Conservation (phyloP, 225 moss, liverwort and hornwort species). For the Physcomitrellopsis africana region DNA sequence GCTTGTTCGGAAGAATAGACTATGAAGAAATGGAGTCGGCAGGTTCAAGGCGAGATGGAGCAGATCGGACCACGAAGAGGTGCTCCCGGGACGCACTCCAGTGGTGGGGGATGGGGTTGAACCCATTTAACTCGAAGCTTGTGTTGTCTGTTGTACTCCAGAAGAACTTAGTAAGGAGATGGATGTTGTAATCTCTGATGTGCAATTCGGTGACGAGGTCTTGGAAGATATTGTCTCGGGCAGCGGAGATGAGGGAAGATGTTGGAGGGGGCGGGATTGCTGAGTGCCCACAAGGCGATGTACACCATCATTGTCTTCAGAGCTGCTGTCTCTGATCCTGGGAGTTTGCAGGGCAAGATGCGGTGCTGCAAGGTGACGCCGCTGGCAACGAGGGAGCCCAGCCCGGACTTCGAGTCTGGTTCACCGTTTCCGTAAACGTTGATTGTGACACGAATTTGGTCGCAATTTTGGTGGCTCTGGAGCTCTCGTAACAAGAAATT, state of each 20-base stretch:
- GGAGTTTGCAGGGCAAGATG: conserved; percentile 40
- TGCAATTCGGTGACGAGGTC: conserved; percentile 32
- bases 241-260: conserved; percentile 37
- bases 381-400: conserved; percentile 29
- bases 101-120: conserved; percentile 37
- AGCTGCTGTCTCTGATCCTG: conserved; percentile 38
- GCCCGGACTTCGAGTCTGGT: conserved; percentile 18
- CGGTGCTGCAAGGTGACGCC: conserved; percentile 42
- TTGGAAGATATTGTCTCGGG: conserved; percentile 29
- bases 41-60: not conserved
- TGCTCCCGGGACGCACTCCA: conserved; percentile 36
- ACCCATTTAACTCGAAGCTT: not conserved
- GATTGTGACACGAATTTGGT: conserved; percentile 25
- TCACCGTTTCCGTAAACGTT: conserved; percentile 41
- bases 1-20: no score
- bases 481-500: conserved; percentile 31
- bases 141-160: not conserved
- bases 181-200: conserved; percentile 27
- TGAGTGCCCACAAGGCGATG: conserved; percentile 42
- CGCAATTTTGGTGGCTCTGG: not conserved
- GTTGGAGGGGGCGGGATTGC: conserved; percentile 26
- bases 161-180: conserved; percentile 27
- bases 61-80: conserved; percentile 23
- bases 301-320: conserved; percentile 41
- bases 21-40: no score